phyloP scores from a whole-genome alignment of 345 rosid genomes.

The Brassica rapa region DNA sequence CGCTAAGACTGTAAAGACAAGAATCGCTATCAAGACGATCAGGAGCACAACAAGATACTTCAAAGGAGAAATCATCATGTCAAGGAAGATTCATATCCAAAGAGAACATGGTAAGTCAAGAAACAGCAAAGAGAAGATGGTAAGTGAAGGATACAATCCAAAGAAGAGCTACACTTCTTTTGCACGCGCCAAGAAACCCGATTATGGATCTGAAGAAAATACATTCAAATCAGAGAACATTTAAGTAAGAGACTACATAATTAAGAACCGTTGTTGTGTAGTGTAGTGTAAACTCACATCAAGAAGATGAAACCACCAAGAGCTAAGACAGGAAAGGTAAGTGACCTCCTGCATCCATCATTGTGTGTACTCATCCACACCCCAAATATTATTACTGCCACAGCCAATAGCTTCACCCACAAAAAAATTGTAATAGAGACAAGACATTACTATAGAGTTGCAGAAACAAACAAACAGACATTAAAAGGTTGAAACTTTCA shows the following conservation, averaged over 20 bases:
- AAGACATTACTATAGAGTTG: slow-evolving; percentile 12
- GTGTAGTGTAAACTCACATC: slow-evolving; percentile 49
- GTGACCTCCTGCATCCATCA: slow-evolving; percentile 81
- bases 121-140: slow-evolving; percentile 17
- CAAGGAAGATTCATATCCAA: slow-evolving; percentile 45
- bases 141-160: slow-evolving; percentile 93
- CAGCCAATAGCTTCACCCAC: slow-evolving; percentile 71
- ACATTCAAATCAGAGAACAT: neutral
- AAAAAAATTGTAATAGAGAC: slow-evolving; percentile 1
- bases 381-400: slow-evolving; percentile 71
- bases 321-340: slow-evolving; percentile 80
- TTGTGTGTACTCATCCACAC: slow-evolving; percentile 96
- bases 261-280: neutral
- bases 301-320: slow-evolving; percentile 78
- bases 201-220: slow-evolving; percentile 84
- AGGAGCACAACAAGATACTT: slow-evolving; percentile 79
- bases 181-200: slow-evolving; percentile 90
- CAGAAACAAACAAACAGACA: neutral
- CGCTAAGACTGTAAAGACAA: slow-evolving; percentile 91
- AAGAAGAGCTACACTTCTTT: slow-evolving; percentile 69
- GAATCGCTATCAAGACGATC: slow-evolving; percentile 71
- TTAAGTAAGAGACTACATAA: neutral
- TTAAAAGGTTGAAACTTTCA: neutral
- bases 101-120: neutral
- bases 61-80: slow-evolving; percentile 41